These are phyloP conservation scores for Fonsecaea nubica DNA, from an alignment of 2,329 filamentous ascomycete species.

Conservation along the genomic window DNA sequence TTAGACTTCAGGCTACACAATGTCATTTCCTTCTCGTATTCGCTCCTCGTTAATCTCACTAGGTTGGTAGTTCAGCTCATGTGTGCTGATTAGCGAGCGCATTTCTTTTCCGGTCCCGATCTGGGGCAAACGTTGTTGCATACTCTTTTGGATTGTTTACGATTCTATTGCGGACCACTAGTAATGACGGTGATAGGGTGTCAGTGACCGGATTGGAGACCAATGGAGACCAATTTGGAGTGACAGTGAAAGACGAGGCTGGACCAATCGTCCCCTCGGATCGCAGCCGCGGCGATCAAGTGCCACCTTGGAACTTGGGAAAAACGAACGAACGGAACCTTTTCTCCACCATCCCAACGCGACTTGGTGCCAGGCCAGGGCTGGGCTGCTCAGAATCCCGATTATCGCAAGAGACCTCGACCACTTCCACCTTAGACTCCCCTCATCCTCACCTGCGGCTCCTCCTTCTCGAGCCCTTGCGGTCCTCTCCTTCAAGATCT, in stretches of 20 bases:
- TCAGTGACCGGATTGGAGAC: constrained; percentile 23
- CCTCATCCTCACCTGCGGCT: background rate
- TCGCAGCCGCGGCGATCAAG: constrained; percentile 13
- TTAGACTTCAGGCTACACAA: background rate
- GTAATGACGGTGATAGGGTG: constrained; percentile 7
- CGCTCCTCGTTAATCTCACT: background rate
- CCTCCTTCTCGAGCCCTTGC: background rate
- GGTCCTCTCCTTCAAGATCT: constrained; percentile 27
- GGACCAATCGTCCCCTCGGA: constrained; percentile 31
- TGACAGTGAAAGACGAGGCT: constrained; percentile 23
- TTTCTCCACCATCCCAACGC: constrained; percentile 22
- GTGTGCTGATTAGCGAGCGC: background rate
- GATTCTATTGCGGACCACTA: background rate
- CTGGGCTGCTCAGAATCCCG: background rate
- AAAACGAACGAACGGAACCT: background rate
- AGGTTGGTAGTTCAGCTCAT: background rate
- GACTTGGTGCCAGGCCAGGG: constrained; percentile 8
- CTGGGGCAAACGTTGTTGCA: background rate
- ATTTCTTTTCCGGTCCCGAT: background rate
- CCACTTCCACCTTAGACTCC: background rate
- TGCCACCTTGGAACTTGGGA: constrained; percentile 1
- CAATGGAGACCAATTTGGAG: constrained; percentile 12
- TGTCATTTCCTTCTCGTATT: background rate
- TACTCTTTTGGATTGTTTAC: background rate
- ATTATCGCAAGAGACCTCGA: constrained; percentile 7